Evolutionary conservation across 2,329 filamentous ascomycete species (phyloP).

Genomic region (Samsoniella hepiali): DNA sequence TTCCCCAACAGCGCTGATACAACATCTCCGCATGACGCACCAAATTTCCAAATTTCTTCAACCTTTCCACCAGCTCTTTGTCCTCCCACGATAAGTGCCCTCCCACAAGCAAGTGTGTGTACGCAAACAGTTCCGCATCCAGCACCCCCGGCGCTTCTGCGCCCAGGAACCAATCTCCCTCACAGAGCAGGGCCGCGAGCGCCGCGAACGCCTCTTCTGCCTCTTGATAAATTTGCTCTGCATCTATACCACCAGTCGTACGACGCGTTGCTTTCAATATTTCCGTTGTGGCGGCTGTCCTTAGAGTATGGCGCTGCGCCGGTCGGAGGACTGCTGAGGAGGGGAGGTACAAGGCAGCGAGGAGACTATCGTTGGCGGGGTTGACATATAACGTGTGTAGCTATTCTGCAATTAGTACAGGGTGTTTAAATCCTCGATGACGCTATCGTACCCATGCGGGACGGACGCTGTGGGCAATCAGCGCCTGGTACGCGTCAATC

Average conservation of each 20-base stretch:
- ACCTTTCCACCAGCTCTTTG: slow-evolving; percentile 52
- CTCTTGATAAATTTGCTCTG: slow-evolving; percentile 39
- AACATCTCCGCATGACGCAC: slow-evolving; percentile 44
- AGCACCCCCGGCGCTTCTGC: slow-evolving; percentile 63
- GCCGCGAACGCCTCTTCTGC: slow-evolving; percentile 46
- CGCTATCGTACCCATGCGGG: slow-evolving; percentile 68
- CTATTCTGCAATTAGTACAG: slow-evolving; percentile 34
- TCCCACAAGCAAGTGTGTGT: slow-evolving; percentile 76
- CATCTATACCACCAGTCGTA: slow-evolving; percentile 29
- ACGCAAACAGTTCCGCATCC: slow-evolving; percentile 87
- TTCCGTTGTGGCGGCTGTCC: slow-evolving; percentile 69
- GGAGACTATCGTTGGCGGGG: slow-evolving; percentile 63
- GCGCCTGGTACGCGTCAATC: slow-evolving; percentile 72
- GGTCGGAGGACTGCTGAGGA: slow-evolving; percentile 60
- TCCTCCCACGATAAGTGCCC: slow-evolving; percentile 62
- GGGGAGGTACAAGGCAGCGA: slow-evolving; percentile 69
- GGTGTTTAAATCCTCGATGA: no score
- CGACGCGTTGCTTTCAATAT: slow-evolving; percentile 61
- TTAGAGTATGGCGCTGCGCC: slow-evolving; percentile 63
- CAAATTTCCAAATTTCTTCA: slow-evolving; percentile 59
- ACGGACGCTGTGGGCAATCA: slow-evolving; percentile 74
- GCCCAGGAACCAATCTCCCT: slow-evolving; percentile 49
- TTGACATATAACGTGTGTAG: slow-evolving; percentile 80
- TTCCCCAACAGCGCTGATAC: slow-evolving; percentile 31
- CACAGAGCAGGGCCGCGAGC: slow-evolving; percentile 41